These are phyloP conservation scores for Lagenaria siceraria DNA, from an alignment of 306 rosid species.

Conservation along the genomic window DNA sequence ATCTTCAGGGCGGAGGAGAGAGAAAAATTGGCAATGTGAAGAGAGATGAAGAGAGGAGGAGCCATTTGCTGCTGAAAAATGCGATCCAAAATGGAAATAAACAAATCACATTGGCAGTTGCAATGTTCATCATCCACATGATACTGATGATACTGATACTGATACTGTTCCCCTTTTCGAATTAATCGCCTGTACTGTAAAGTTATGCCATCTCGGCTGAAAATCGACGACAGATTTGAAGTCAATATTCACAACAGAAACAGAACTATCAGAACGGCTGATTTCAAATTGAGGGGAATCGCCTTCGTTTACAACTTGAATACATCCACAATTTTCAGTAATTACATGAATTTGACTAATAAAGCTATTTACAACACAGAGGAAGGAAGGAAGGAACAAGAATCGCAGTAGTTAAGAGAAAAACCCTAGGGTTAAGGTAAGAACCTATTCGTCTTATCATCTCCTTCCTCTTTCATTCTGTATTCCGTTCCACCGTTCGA, in stretches of 20 bases:
- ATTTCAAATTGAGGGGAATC: background rate
- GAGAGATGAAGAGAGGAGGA: background rate
- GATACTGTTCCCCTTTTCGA: background rate
- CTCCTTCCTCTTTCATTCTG: slow-evolving; percentile 33
- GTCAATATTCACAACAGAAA: background rate
- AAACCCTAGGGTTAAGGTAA: slow-evolving; percentile 30
- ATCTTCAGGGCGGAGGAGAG: background rate
- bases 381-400: background rate
- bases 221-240: background rate
- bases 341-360: slow-evolving; percentile 2
- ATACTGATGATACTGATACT: background rate
- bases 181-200: background rate
- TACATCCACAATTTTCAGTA: background rate
- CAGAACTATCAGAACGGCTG: background rate
- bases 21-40: background rate
- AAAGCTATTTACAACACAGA: slow-evolving; percentile 1
- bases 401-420: background rate
- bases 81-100: background rate
- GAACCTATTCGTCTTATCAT: slow-evolving; percentile 34
- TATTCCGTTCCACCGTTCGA: slow-evolving; percentile 18
- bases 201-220: background rate
- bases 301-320: background rate
- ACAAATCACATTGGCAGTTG: background rate
- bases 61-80: background rate
- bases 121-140: background rate